phyloP scores from a whole-genome alignment of 2,329 filamentous ascomycete genomes.

The Gremmenia infestans region DNA sequence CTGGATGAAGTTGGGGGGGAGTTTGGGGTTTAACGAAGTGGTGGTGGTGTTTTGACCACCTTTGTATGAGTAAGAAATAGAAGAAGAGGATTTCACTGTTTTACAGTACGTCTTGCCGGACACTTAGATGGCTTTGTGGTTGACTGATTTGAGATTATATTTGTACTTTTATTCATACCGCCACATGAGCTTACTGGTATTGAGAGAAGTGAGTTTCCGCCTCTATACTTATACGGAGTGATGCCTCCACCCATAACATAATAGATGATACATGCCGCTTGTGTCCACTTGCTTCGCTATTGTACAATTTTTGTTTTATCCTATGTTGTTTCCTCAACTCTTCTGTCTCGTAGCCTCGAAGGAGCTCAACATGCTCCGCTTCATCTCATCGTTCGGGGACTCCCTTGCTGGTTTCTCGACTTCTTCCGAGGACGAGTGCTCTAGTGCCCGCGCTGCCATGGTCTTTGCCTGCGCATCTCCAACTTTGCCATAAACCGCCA shows the following conservation, averaged over 20 bases:
- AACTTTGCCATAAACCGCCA: conserved; percentile 94
- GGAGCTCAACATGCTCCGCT: conserved; percentile 43
- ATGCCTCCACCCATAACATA: conserved; percentile 10
- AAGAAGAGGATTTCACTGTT: no score
- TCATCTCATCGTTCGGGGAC: conserved; percentile 37
- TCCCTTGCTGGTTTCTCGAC: conserved; percentile 14
- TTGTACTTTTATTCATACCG: background rate
- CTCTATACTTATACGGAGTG: background rate
- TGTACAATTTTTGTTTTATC: conserved; percentile 14
- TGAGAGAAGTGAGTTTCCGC: background rate
- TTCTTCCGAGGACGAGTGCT: conserved; percentile 31
- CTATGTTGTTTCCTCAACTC: conserved; percentile 15
- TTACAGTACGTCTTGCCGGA: background rate
- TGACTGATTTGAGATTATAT: conserved; percentile 7
- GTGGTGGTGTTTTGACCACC: background rate
- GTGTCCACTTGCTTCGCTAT: conserved; percentile 3
- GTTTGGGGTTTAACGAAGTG: conserved; percentile 33
- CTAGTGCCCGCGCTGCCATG: conserved; percentile 50
- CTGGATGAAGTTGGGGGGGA: conserved; percentile 59
- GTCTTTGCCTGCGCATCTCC: conserved; percentile 70
- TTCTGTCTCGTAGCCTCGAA: conserved; percentile 38
- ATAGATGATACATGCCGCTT: conserved; percentile 4
- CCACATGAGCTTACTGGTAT: background rate
- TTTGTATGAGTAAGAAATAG: background rate
- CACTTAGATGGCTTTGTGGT: background rate